These are phyloP conservation scores for Alternaria tenuissima DNA, from an alignment of 2,329 filamentous ascomycete species.

Conservation along the genomic window DNA sequence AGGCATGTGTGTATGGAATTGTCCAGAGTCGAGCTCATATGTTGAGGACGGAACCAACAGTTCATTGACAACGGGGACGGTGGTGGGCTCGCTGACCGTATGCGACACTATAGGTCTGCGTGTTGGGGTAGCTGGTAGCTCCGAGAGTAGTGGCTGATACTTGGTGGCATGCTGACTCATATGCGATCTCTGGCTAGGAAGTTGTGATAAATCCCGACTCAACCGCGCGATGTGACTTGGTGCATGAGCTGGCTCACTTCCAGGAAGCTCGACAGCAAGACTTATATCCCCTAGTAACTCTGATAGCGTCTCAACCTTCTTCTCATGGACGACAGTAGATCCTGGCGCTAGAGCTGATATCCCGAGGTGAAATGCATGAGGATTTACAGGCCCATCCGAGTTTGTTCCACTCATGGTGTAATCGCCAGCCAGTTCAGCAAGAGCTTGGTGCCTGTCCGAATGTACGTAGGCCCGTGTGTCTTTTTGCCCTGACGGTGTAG, in stretches of 20 bases:
- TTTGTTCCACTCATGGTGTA: conserved; percentile 29
- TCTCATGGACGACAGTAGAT: not conserved
- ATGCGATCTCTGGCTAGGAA: not conserved
- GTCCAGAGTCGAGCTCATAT: not conserved
- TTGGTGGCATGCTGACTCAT: not conserved
- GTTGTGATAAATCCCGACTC: not conserved
- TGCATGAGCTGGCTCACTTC: conserved; percentile 12
- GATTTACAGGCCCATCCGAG: conserved; percentile 27
- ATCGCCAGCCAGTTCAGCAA: conserved; percentile 24
- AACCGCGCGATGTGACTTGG: not conserved
- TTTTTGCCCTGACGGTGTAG: too few species aligned
- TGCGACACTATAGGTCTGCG: conserved; percentile 14
- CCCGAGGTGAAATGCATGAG: conserved; percentile 18
- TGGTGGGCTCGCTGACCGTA: conserved; percentile 13
- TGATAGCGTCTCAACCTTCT: not conserved
- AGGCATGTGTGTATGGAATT: not conserved
- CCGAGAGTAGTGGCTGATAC: not conserved
- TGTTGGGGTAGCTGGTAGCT: conserved; percentile 9
- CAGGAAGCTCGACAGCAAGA: conserved; percentile 19
- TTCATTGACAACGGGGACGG: not conserved
- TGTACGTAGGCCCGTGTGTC: not conserved
- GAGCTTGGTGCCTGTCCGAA: not conserved
- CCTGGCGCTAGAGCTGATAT: not conserved
- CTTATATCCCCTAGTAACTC: conserved; percentile 21
- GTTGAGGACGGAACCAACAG: not conserved